Evolutionary conservation across 305 asterid species (phyloP).

Genomic region (Solanum aculeatissimum): DNA sequence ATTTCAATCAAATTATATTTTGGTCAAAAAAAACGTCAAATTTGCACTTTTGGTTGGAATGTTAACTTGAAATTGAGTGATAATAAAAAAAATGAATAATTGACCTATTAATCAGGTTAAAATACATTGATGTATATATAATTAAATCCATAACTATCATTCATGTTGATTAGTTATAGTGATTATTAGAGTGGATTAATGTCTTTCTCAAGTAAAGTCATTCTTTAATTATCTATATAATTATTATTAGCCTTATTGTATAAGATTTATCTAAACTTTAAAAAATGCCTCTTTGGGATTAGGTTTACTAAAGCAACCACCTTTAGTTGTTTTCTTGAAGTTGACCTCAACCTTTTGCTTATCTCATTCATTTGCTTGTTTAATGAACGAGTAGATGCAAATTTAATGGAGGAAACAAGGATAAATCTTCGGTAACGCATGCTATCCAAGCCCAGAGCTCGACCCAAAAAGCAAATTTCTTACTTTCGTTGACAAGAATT

Average conservation of each 20-base stretch:
- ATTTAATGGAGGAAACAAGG: too few species aligned
- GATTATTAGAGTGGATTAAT: neutral
- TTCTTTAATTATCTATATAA: neutral
- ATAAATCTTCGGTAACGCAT: too few species aligned
- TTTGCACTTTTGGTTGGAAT: neutral
- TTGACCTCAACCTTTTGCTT: neutral
- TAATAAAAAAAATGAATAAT: neutral
- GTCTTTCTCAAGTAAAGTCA: neutral
- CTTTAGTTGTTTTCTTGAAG: neutral
- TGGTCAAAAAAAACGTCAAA: neutral
- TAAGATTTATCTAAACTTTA: neutral
- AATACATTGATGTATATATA: neutral
- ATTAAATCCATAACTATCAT: neutral
- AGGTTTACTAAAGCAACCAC: neutral
- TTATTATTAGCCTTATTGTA: neutral
- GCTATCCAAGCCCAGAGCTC: too few species aligned
- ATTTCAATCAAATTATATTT: neutral
- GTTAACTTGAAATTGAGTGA: neutral
- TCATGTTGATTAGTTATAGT: neutral
- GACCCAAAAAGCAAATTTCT: too few species aligned
- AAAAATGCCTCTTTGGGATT: neutral
- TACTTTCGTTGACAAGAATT: too few species aligned
- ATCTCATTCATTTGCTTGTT: neutral
- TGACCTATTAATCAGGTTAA: neutral
- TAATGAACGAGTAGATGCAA: neutral